Evolutionary conservation across 2,329 filamentous ascomycete species (phyloP), one percentile per base, ranked within the genome.

Genomic region (Stemphylium vesicarium): DNA sequence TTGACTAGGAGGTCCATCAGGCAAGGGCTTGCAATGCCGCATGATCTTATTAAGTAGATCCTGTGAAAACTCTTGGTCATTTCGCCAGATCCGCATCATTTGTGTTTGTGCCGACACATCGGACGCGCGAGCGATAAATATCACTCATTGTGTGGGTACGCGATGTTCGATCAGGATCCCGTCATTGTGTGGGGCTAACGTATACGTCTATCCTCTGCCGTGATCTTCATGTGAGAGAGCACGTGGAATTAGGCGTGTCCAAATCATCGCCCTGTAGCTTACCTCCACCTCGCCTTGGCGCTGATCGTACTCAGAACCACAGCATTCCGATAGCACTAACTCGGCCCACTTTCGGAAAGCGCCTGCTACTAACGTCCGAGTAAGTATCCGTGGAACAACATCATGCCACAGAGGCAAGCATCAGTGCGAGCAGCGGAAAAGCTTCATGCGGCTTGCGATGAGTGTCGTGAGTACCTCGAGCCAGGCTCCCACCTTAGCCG

Each of bases 381-480:
- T 37, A 26, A 33, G 36, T 22, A 12, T 7, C 15, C n/a, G 38
- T 43, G 26, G 40, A n/a, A 36, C 46, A 31, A 38, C 18, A 12
- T 33, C 31, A 44, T 44, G 42, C 5, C 13, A 22, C 31, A 18
- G 24, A 18, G 16, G 12, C 70, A 71, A 66, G 55, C 44, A 11
- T 50, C 64, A 36, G 50, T 46, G 22, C 62, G 59, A 33, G 20
- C 48, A 10, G 46, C 39, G 1, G 69, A 71, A 46, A 72, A 68
- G 54, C 59, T 75, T 13, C 72, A 73, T 53, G 54, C 72, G 7
- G 71, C 72, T 4, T 75, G 72, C 47, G 72, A 75, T 47, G 72
- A 74, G 51, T 75, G 72, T 56, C 64, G 72, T 75, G 56, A 69
- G 72, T 68, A 42, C 39, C 37, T 37, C 46, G 15, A 38, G 20